Evolutionary conservation across 495 filamentous ascomycete species (phyloP).

Genomic region (Lasiosphaeria ovina): DNA sequence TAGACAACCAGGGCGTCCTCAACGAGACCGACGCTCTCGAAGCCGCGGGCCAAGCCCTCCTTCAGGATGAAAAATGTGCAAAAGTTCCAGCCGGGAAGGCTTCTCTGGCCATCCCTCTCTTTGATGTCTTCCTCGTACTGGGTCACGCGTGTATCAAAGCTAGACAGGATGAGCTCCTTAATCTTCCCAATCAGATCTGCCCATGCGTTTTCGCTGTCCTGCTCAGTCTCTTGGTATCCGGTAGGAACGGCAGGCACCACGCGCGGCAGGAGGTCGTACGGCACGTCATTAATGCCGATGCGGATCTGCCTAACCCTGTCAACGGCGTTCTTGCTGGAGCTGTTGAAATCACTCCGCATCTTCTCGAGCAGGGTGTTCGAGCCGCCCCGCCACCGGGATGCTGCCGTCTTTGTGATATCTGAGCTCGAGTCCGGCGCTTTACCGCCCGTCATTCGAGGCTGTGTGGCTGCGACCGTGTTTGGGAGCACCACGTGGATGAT

Average conservation of each 20-base stretch:
- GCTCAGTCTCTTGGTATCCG: slow-evolving; percentile 59
- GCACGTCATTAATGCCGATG: slow-evolving; percentile 62
- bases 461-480: slow-evolving; percentile 71
- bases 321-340: slow-evolving; percentile 68
- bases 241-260: slow-evolving; percentile 57
- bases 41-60: slow-evolving; percentile 87
- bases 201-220: slow-evolving; percentile 72
- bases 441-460: slow-evolving; percentile 52
- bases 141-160: slow-evolving; percentile 84
- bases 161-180: slow-evolving; percentile 79
- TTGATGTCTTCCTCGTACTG: slow-evolving; percentile 98
- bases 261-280: slow-evolving; percentile 53
- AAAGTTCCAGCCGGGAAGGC: slow-evolving; percentile 95
- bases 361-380: slow-evolving; percentile 85
- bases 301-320: slow-evolving; percentile 87
- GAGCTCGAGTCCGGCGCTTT: slow-evolving; percentile 39
- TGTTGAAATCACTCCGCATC: slow-evolving; percentile 87
- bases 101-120: slow-evolving; percentile 86
- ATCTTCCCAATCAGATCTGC: slow-evolving; percentile 82
- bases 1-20: slow-evolving; percentile 93
- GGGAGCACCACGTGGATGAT: slow-evolving; percentile 87
- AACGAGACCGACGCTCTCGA: slow-evolving; percentile 93
- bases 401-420: slow-evolving; percentile 37
- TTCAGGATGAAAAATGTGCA: slow-evolving; percentile 98
- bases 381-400: slow-evolving; percentile 73